phyloP scores from a whole-genome alignment of 805 yeast genomes.

The Cyberlindnera japonica region DNA sequence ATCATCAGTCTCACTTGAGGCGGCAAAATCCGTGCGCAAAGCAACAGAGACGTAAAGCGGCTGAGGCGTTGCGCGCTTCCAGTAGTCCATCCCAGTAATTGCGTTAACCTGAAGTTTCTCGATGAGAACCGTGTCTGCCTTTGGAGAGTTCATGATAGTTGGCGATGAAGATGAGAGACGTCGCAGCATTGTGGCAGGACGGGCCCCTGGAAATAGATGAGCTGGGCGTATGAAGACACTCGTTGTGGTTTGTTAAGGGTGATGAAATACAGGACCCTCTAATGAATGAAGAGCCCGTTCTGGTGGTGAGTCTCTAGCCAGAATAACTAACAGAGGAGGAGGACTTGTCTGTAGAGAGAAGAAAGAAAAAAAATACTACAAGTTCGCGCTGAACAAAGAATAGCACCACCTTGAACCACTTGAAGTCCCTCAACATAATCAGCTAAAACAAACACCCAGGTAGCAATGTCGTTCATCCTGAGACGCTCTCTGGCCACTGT shows the following conservation, averaged over 20 bases:
- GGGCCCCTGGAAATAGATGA: too few species aligned
- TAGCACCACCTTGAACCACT: background rate
- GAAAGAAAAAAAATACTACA: background rate
- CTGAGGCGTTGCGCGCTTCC: constrained; percentile 66
- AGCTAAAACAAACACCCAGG: background rate
- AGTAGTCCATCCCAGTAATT: constrained; percentile 68
- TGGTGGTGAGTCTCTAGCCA: too few species aligned
- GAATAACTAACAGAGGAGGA: too few species aligned
- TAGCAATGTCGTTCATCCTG: constrained; percentile 21
- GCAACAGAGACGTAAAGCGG: constrained; percentile 58
- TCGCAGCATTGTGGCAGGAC: too few species aligned
- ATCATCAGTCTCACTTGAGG: constrained; percentile 81
- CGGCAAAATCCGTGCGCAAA: constrained; percentile 61
- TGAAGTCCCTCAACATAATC: background rate
- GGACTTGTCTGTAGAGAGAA: too few species aligned
- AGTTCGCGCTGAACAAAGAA: background rate
- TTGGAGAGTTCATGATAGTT: background rate
- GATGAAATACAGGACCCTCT: too few species aligned
- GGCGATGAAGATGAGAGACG: background rate
- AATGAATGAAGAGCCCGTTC: too few species aligned
- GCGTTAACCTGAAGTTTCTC: constrained; percentile 56
- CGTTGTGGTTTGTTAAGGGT: too few species aligned
- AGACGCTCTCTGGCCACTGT: constrained; percentile 24
- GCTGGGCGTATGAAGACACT: too few species aligned
- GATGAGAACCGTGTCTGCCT: constrained; percentile 23